Conservation (phyloP, 2,329 filamentous ascomycete genomes). For the Aurifilum marmelostoma region DNA sequence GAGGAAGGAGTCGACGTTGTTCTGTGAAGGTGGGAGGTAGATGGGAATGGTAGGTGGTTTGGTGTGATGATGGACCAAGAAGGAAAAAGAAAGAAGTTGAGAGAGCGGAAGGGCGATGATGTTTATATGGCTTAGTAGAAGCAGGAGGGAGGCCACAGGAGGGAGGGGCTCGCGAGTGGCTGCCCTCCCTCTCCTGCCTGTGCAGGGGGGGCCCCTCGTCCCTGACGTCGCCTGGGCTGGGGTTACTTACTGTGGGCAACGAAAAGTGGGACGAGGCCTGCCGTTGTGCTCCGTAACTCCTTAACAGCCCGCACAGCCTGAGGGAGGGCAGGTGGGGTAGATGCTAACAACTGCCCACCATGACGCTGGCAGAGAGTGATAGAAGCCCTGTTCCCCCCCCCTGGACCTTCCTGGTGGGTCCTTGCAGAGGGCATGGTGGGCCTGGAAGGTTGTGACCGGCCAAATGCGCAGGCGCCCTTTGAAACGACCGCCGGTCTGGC, state of each 20-base stretch:
- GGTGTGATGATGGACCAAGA: constrained; percentile 6
- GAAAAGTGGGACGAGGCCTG: not conserved
- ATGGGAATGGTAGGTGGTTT: not conserved
- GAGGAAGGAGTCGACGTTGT: not conserved
- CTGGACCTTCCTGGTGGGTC: not conserved
- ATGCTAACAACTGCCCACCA: constrained; percentile 9
- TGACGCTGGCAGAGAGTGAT: constrained; percentile 9
- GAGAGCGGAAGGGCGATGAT: constrained; percentile 14
- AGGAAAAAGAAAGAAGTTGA: not conserved
- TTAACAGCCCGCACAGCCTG: constrained; percentile 1
- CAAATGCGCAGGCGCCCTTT: constrained; percentile 5
- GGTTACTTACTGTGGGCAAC: constrained; percentile 1
- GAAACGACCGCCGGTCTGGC: constrained; percentile 15
- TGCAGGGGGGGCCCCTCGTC: constrained; percentile 18
- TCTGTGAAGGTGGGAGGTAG: not conserved
- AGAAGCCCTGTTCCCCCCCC: not conserved
- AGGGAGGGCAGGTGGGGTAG: not conserved
- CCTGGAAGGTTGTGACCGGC: not conserved
- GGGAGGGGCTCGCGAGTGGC: constrained; percentile 29
- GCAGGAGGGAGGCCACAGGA: not conserved
- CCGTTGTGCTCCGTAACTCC: constrained; percentile 6
- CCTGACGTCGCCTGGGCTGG: constrained; percentile 28
- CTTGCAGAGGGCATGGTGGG: constrained; percentile 15
- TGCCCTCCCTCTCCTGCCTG: constrained; percentile 15
- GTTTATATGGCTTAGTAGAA: constrained; percentile 24